Percentiles rank a stretch among this genome's conserved stretches.
phyloP scores from a whole-genome alignment of 192 early-diverging fungal species.

The Coemansia aciculifera region DNA sequence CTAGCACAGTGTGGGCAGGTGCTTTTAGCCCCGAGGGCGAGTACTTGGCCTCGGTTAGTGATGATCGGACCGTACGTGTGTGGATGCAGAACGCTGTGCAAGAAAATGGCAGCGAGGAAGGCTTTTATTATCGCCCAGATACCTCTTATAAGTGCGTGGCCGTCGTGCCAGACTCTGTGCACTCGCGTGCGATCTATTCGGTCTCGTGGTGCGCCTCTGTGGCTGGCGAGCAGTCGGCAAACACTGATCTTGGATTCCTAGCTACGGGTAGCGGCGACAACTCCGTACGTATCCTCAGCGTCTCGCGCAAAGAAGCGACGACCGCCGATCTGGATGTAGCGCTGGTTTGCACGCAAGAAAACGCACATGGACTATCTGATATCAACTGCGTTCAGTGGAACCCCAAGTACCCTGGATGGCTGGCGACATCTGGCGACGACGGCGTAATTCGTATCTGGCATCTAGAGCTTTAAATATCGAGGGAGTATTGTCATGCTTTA shows the following conservation, averaged over 20 bases:
- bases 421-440: slow-evolving; percentile 94
- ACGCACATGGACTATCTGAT: slow-evolving; percentile 84
- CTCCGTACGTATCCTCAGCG: slow-evolving; percentile 65
- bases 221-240: neutral
- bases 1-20: slow-evolving; percentile 90
- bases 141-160: slow-evolving; percentile 70
- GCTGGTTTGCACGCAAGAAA: slow-evolving; percentile 46
- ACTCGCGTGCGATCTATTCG: slow-evolving; percentile 86
- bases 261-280: slow-evolving; percentile 88
- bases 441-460: slow-evolving; percentile 81
- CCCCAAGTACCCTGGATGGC: slow-evolving; percentile 64
- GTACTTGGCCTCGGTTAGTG: slow-evolving; percentile 76
- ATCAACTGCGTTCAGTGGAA: slow-evolving; percentile 91
- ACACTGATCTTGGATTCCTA: slow-evolving; percentile 58
- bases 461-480: slow-evolving; percentile 19
- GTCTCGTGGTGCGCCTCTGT: slow-evolving; percentile 71
- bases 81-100: slow-evolving; percentile 61
- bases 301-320: neutral
- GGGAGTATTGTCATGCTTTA: neutral
- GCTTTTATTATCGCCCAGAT: slow-evolving; percentile 57
- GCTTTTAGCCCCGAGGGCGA: slow-evolving; percentile 78
- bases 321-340: slow-evolving; percentile 14
- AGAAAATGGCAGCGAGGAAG: slow-evolving; percentile 52
- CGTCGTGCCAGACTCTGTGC: slow-evolving; percentile 63
- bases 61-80: slow-evolving; percentile 80